A percentile compares a stretch with the other conserved stretches of the same genome.
These are phyloP conservation scores for Stephanodiscus triporus DNA, from an alignment of 108 stramenopile species.

Conservation along the genomic window DNA sequence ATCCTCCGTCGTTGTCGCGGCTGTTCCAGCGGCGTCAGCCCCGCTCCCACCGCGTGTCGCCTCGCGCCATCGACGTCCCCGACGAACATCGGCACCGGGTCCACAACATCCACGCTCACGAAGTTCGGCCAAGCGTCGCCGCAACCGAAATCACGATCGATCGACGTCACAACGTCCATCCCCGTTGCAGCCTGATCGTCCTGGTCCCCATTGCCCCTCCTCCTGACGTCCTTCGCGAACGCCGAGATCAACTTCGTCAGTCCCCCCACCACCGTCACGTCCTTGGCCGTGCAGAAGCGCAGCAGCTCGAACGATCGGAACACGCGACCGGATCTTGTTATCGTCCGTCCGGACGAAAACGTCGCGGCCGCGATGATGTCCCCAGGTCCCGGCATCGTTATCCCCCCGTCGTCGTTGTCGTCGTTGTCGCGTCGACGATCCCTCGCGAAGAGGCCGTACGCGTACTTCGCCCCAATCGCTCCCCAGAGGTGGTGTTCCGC, in stretches of 20 bases:
- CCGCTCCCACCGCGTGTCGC: slow-evolving; percentile 40
- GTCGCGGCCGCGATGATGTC: slow-evolving; percentile 66
- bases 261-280: slow-evolving; percentile 64
- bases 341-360: slow-evolving; percentile 57
- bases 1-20: neutral
- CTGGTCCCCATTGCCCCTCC: slow-evolving; percentile 12
- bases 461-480: slow-evolving; percentile 58
- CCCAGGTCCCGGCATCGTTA: slow-evolving; percentile 36
- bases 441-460: slow-evolving; percentile 57
- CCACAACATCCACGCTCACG: slow-evolving; percentile 53
- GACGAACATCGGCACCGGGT: slow-evolving; percentile 62
- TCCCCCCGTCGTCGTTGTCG: neutral
- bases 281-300: slow-evolving; percentile 61
- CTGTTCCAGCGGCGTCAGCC: slow-evolving; percentile 30
- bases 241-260: slow-evolving; percentile 61
- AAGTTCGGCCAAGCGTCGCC: slow-evolving; percentile 60
- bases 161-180: slow-evolving; percentile 67
- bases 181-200: neutral
- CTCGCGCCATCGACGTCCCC: slow-evolving; percentile 33
- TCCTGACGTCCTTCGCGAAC: slow-evolving; percentile 45
- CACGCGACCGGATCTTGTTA: slow-evolving; percentile 20
- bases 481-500: slow-evolving; percentile 73
- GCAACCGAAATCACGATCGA: slow-evolving; percentile 78
- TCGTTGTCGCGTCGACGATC: neutral
- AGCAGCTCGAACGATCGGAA: slow-evolving; percentile 65